These are phyloP conservation scores for Panicum hallii DNA, from an alignment of 202 grass and related monocot species.

Conservation along the genomic window DNA sequence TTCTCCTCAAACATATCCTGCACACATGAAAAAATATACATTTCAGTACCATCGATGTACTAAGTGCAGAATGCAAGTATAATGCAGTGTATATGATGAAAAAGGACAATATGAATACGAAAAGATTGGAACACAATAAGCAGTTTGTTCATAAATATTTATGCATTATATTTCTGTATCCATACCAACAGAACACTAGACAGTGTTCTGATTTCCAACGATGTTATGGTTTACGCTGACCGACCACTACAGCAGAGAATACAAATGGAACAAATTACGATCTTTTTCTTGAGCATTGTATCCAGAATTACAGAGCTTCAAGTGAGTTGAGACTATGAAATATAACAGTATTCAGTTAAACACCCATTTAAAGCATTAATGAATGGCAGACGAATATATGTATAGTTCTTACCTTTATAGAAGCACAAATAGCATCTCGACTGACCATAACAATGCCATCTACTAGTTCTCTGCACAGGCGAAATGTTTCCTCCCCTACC, in stretches of 20 bases:
- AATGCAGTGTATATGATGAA: not conserved
- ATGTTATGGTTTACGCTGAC: not conserved
- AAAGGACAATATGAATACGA: not conserved
- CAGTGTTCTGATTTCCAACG: slow-evolving; percentile 34
- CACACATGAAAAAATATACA: slow-evolving; percentile 32
- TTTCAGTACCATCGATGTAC: slow-evolving; percentile 23
- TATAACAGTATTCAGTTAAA: not conserved
- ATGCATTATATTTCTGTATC: slow-evolving; percentile 1
- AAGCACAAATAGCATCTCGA: slow-evolving; percentile 97
- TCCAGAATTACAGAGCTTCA: not conserved
- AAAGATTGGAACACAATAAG: slow-evolving; percentile 32
- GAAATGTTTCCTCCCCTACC: slow-evolving; percentile 94
- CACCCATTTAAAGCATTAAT: slow-evolving; percentile 2
- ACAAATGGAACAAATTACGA: slow-evolving; percentile 9
- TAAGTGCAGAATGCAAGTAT: not conserved
- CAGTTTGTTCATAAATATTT: not conserved
- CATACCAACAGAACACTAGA: slow-evolving; percentile 17
- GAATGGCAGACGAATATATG: slow-evolving; percentile 14
- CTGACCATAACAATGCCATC: slow-evolving; percentile 96
- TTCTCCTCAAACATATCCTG: slow-evolving; percentile 99
- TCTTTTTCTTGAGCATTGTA: slow-evolving; percentile 15
- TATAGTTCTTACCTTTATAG: slow-evolving; percentile 76
- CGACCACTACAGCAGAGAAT: slow-evolving; percentile 13
- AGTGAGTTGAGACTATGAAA: not conserved
- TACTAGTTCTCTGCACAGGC: slow-evolving; percentile 84